Evolutionary conservation across 1,139 yeast genomes (phyloP), one percentile per base, ranked within the genome.

Genomic region (Suzukiozyma palmioleophila): DNA sequence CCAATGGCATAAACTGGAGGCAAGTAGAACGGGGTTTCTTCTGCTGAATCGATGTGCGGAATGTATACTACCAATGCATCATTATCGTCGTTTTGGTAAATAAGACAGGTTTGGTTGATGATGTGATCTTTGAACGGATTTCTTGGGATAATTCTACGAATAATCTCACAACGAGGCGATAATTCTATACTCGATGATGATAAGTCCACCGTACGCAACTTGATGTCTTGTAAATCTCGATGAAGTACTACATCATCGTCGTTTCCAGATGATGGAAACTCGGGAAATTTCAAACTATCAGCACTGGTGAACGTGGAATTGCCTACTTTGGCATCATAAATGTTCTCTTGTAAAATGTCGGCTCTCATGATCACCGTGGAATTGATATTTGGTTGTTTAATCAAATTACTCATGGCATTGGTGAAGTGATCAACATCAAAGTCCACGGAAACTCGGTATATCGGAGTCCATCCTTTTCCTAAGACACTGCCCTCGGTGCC

Each of bases 281-380:
- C 59, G 1, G 68, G 76, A n/a, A 60, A 44, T 25, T 59, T 47
- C 16, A 59, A 52, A 1, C 66, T 60, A 28, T 61, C 43, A 37
- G 65, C 66, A 42, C 73, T 68, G 15, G 54, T 53, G 45, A 54
- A 62, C 26, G 51, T 58, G 41, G 60, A 59, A 18, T 65, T 66
- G 2, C 73, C 73, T 39, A 55, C 51, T 16, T 51, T 53, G 5
- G 69, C 64, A 27, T 64, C 70, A 52, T 66, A 77, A 2, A 56
- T 58, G 41, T 65, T 68, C 49, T 84, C 90, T 35, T 69, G 66
- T 35, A 89, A 60, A 22, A 90, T 79, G 59, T 90, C 97, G 0
- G 97, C 95, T 51, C 97, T 68, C 66, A 90, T 68, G 30, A 90
- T 84, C 25, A 88, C 94, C 0, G 97, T 85, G 8, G 97, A 90